Evolutionary conservation across 2,329 filamentous ascomycete genomes (phyloP).

Genomic region (Didymella sp.): DNA sequence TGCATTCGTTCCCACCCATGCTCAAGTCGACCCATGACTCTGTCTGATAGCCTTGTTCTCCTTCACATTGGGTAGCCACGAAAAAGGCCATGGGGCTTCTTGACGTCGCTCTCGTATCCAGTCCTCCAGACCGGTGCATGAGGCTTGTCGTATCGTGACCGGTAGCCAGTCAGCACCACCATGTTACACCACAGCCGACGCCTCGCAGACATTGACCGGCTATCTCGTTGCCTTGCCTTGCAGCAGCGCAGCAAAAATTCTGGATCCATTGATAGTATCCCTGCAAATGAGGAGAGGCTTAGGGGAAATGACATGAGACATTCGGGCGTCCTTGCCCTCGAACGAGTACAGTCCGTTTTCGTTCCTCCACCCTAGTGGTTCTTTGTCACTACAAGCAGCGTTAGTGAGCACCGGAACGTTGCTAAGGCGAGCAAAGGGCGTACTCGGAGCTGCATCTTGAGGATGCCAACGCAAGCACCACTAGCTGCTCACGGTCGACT

Average conservation of each 20-base stretch:
- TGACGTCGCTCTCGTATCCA: constrained; percentile 3
- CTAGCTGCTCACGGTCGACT: constrained; percentile 18
- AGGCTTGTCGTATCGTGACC: constrained; percentile 6
- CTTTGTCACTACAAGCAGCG: constrained; percentile 7
- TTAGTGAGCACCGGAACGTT: constrained; percentile 7
- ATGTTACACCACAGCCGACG: constrained; percentile 6
- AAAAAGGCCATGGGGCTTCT: background rate
- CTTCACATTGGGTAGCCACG: background rate
- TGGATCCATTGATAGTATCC: background rate
- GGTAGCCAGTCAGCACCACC: constrained; percentile 11
- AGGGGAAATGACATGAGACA: constrained; percentile 7
- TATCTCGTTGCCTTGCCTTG: constrained; percentile 1
- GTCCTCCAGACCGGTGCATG: constrained; percentile 6
- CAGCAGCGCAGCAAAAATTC: background rate
- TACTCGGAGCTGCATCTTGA: background rate
- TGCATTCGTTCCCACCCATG: constrained; percentile 5
- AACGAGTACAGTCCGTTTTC: constrained; percentile 6
- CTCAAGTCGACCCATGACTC: constrained; percentile 7
- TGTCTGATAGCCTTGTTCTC: constrained; percentile 2
- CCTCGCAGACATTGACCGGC: constrained; percentile 3
- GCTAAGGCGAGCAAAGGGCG: constrained; percentile 2
- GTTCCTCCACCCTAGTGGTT: constrained; percentile 7
- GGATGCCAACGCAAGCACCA: constrained; percentile 15
- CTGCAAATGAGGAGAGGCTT: constrained; percentile 16
- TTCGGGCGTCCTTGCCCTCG: background rate